Evolutionary conservation across 176 grass and related monocot genomes (phyloP), one percentile per base, ranked within the genome.

Genomic region (Carex myosuroides): DNA sequence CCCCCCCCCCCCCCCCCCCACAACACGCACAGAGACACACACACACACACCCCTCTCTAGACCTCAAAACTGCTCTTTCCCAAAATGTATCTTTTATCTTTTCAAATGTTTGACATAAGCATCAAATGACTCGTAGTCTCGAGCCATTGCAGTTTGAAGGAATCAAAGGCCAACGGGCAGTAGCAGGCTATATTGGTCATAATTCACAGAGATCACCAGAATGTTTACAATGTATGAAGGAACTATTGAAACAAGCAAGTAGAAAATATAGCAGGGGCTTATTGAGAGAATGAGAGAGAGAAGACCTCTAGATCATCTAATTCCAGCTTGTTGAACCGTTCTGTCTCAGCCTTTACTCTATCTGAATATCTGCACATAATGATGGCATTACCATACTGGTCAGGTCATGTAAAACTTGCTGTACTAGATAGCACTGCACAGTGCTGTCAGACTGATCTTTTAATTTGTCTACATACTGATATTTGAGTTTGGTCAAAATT

Each of bases 301-400:
- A 71, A 8, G 32, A 94, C 95, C 95, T 98, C 95, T 86, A 94
- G 66, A 91, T 98, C 92, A 33, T 98, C 95, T 56, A 98, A 83
- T 72, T 98, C 92, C 42, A 98, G 89, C 54, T 59, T 85, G 46
- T 94, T 88, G 5, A 98, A 81, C 79, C 88, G 87, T 86, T 98
- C 81, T 56, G 84, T 86, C 82, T 94, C 95, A 82, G 90, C 84
- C 81, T 90, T 94, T 73, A 98, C 92, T 89, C 95, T 94, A n/a
- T 98, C 89, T 37, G 95, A 94, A 87, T 98, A 98, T 87, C 95
- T 98, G 70, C 69, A 91, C 17, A 79, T 53, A 69, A 61, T 55
- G 41, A 41, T 48, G 67, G 92, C n/a, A 88, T 81, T 76, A 75
- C 48, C 20, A 76, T 76, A 76, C 22, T 76, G 70, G 1, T 56